Evolutionary conservation across 1,284 basidiomycete species (phyloP), one percentile per base, ranked within the genome.

Genomic region (Ustilago curta): DNA sequence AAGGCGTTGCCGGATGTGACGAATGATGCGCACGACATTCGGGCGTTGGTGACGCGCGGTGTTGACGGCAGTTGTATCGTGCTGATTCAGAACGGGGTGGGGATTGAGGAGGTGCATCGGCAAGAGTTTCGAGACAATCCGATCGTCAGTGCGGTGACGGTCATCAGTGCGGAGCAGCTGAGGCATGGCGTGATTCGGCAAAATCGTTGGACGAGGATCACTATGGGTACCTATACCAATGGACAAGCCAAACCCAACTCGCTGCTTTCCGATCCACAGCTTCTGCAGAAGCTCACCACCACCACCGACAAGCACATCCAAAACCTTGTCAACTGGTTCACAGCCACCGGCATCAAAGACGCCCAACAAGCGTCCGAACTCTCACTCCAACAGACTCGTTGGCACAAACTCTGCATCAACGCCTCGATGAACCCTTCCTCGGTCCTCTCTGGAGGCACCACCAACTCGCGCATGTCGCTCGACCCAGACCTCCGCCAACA

Each of bases 401-500:
- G 87, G 87, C 86, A 87, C 78, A 87, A 87, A 72, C 77, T 85
- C 21, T 84, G 83, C 80, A 86, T 86, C 78, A 87, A 87, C 71
- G 83, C 85, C 4, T 77, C 83, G 9, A 86, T 87, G 84, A 87
- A 87, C 70, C 86, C 86, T 0, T 85, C 84, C 18, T 79, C 86
- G 2, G 86, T 87, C 23, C 81, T 87, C n/a, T 85, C 86, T 4
- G 85, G 85, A 21, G 85, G 86, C 4, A 80, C 84, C 11, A 77
- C 83, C 52, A 87, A 86, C 54, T 76, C 83, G 1, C 72, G 80
- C 14, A 87, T 87, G 86, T 76, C 84, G 1, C 72, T 81, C 35
- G 86, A 86, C 48, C 70, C 82, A 11, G 80, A 82, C 35, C 80
- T 87, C 2, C 74, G 85, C 5, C 53, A 44, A 4, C 86, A 87